A percentile compares a stretch with the other conserved stretches of the same genome.
Conservation (phyloP, 768 basidiomycete species). For the Lentinula guzmanii region DNA sequence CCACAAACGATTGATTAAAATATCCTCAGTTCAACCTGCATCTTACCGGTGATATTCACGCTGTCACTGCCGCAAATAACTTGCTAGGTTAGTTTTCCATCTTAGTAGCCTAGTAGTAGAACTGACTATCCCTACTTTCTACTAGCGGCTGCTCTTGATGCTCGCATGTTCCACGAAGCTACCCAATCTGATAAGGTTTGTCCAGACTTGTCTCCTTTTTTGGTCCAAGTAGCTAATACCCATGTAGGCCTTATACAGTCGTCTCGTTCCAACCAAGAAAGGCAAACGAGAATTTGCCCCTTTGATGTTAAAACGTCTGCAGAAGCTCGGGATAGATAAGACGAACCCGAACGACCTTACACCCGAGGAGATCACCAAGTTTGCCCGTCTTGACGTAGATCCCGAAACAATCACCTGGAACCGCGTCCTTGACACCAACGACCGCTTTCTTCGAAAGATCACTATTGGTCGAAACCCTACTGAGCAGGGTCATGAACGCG, state of each 20-base stretch:
- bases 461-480: constrained; percentile 88
- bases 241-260: constrained; percentile 71
- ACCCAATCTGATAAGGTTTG: constrained; percentile 88
- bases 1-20: not conserved
- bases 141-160: constrained; percentile 90
- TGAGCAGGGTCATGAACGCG: constrained; percentile 84
- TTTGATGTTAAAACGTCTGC: constrained; percentile 91
- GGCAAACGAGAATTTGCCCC: constrained; percentile 93
- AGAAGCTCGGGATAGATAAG: constrained; percentile 95
- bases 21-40: constrained; percentile 81
- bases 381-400: constrained; percentile 91
- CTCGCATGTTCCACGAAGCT: constrained; percentile 95
- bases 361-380: constrained; percentile 84
- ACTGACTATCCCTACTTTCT: constrained; percentile 7
- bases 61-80: constrained; percentile 96
- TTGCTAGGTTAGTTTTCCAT: constrained; percentile 56
- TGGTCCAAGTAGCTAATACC: not conserved
- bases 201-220: not conserved
- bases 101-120: not conserved
- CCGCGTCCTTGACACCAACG: constrained; percentile 94
- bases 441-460: constrained; percentile 92
- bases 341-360: constrained; percentile 89
- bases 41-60: constrained; percentile 96
- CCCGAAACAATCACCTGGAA: constrained; percentile 94
- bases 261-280: constrained; percentile 89